Evolutionary conservation across 2,329 filamentous ascomycete genomes (phyloP).

Genomic region (Penicillium concentricum): DNA sequence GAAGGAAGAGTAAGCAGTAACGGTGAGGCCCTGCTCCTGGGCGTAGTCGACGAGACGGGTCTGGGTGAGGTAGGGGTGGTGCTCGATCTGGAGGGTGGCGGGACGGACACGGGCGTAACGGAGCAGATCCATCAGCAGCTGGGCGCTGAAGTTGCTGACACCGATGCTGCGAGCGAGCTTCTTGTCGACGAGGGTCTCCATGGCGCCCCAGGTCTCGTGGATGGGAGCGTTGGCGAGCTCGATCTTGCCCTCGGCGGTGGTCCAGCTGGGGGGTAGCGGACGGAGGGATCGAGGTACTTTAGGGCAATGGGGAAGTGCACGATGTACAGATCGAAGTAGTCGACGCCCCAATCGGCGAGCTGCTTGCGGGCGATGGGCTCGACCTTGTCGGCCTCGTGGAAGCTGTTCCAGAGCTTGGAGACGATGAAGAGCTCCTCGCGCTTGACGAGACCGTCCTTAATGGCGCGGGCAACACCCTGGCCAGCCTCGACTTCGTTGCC

Average conservation of each 20-base stretch:
- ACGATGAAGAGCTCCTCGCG: conserved; percentile 88
- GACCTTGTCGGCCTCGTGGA: conserved; percentile 77
- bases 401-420: conserved; percentile 90
- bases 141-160: conserved; percentile 77
- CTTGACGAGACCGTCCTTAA: conserved; percentile 77
- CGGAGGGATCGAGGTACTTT: conserved; percentile 77
- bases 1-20: conserved; percentile 84
- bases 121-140: conserved; percentile 75
- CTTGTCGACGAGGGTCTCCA: conserved; percentile 71
- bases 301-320: conserved; percentile 87
- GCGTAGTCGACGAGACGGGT: conserved; percentile 67
- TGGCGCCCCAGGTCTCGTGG: conserved; percentile 78
- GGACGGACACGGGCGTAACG: conserved; percentile 73
- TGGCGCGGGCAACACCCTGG: conserved; percentile 73
- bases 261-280: conserved; percentile 81
- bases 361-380: conserved; percentile 73
- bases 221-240: conserved; percentile 67
- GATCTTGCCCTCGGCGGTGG: conserved; percentile 62
- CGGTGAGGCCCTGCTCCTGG: conserved; percentile 66
- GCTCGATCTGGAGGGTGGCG: conserved; percentile 81
- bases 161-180: conserved; percentile 72
- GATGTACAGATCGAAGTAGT: conserved; percentile 88
- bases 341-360: conserved; percentile 77
- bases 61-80: conserved; percentile 86
- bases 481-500: conserved; percentile 79